Evolutionary conservation across 257 asterid species (phyloP).

Genomic region (Phtheirospermum japonicum): DNA sequence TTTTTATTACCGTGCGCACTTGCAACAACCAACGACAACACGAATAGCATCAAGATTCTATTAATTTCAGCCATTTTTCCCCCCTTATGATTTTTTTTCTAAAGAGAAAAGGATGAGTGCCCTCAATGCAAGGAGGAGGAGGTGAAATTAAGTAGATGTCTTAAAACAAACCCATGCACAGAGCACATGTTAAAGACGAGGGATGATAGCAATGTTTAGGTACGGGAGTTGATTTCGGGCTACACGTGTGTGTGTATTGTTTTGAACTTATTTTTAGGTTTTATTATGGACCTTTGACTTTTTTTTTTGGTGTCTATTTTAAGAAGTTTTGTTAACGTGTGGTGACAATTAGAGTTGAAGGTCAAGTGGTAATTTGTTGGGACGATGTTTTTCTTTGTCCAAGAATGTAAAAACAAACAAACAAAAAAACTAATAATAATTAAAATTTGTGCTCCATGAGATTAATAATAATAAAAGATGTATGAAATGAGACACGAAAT

Average conservation of each 20-base stretch:
- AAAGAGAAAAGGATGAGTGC: neutral
- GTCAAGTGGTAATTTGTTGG: too few relatives aligned
- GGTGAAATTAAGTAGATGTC: neutral
- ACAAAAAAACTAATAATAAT: too few relatives aligned
- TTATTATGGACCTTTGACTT: slow-evolving; percentile 18
- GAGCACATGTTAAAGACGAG: slow-evolving; percentile 3
- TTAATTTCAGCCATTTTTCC: slow-evolving; percentile 26
- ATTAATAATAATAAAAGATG: too few relatives aligned
- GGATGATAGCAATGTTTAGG: slow-evolving; percentile 31
- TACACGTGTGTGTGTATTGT: neutral
- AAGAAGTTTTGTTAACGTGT: slow-evolving; percentile 13
- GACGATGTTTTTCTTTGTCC: too few relatives aligned
- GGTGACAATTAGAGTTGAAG: neutral
- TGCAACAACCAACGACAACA: slow-evolving; percentile 29
- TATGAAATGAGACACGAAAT: too few relatives aligned
- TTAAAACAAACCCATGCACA: slow-evolving; percentile 24
- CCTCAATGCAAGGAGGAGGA: neutral
- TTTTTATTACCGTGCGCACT: slow-evolving; percentile 20
- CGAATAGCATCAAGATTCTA: slow-evolving; percentile 24
- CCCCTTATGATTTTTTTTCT: neutral
- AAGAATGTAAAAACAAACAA: too few relatives aligned
- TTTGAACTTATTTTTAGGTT: slow-evolving; percentile 5
- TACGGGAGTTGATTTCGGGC: slow-evolving; percentile 33
- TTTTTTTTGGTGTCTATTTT: slow-evolving; percentile 29
- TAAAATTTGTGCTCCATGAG: too few relatives aligned